Evolutionary conservation across 139 green algal genomes (phyloP), one percentile per base, ranked within the genome.

Genomic region (Choricystis sp.): DNA sequence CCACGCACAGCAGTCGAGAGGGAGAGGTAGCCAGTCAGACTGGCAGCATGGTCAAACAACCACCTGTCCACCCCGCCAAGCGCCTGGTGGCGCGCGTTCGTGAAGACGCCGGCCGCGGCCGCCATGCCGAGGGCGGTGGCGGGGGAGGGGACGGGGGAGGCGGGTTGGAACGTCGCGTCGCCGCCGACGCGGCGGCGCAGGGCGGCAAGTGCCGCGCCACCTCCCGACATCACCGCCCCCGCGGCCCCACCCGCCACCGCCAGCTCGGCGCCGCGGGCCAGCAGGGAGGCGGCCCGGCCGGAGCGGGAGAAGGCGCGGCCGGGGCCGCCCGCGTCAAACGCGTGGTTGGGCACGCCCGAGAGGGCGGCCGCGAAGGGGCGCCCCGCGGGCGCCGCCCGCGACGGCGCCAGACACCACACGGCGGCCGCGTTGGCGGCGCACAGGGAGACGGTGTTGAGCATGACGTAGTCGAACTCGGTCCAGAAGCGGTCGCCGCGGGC

Each of bases 11-110:
- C 49, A 29, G 31, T 56, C 14, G 56, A 68, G 19, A 61, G 28
- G 0, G 71, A 76, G 64, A 92, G 57, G 74, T 94, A 94, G 22
- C 70, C 80, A 78, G 78, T 87, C 59, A 95, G 65, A 73, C 74
- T 82, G 63, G 77, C 85, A 65, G 68, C 77, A 69, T 86, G 84
- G 30, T 84, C 81, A 64, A 91, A 90, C 65, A 96, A 73, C 72
- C 83, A 89, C 29, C 85, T 78, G 73, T 98, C 91, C 26, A 95
- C 72, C 29, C 92, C 92, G 19, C 83, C 85, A 5, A 98, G 64
- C 31, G 91, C 65, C 79, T 98, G 92, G 75, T 96, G 97, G 9
- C 92, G 70, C 31, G 79, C 58, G 74, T 98, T 97, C 31, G 78
- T 77, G 63, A 84, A 86, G 16, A 96, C 49, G 23, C 86, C 89